phyloP scores from a whole-genome alignment of 345 rosid species.

The Eutrema japonicum region DNA sequence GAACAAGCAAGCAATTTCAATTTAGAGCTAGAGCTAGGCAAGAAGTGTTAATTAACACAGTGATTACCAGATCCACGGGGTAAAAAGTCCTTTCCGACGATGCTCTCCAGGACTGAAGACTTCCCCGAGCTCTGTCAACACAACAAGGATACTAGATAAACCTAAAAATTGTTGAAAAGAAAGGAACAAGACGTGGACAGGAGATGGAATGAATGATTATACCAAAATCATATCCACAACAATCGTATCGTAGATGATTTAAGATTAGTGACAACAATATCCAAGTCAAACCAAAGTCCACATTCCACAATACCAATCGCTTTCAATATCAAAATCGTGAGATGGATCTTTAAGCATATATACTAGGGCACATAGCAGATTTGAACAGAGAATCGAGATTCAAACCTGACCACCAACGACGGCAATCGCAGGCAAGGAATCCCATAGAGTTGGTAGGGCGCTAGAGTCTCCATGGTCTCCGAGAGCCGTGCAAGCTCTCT shows the following conservation, averaged over 20 bases:
- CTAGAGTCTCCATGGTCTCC: conserved; percentile 94
- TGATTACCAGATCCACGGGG: conserved; percentile 99
- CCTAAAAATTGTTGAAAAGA: background rate
- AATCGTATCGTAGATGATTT: background rate
- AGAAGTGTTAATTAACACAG: background rate
- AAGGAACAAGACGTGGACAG: background rate
- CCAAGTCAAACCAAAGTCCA: conserved; percentile 41
- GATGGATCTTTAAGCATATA: conserved; percentile 22
- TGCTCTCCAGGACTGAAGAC: conserved; percentile 97
- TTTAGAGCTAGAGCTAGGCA: background rate
- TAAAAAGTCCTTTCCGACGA: conserved; percentile 95
- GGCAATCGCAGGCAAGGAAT: conserved; percentile 92
- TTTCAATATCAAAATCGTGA: background rate
- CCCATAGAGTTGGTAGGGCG: conserved; percentile 98
- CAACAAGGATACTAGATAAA: conserved; percentile 18
- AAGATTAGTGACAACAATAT: conserved; percentile 4
- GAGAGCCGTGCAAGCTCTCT: conserved; percentile 99
- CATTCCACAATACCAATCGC: background rate
- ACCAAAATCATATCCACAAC: background rate
- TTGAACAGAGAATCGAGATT: conserved; percentile 21
- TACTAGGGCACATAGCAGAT: background rate
- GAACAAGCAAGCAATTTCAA: background rate
- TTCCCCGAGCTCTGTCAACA: conserved; percentile 89
- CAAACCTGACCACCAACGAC: conserved; percentile 99
- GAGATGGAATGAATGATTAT: background rate